Base-by-base conservation (phyloP, 2,329 filamentous ascomycete genomes). In the Aspergillus terreus region DNA sequence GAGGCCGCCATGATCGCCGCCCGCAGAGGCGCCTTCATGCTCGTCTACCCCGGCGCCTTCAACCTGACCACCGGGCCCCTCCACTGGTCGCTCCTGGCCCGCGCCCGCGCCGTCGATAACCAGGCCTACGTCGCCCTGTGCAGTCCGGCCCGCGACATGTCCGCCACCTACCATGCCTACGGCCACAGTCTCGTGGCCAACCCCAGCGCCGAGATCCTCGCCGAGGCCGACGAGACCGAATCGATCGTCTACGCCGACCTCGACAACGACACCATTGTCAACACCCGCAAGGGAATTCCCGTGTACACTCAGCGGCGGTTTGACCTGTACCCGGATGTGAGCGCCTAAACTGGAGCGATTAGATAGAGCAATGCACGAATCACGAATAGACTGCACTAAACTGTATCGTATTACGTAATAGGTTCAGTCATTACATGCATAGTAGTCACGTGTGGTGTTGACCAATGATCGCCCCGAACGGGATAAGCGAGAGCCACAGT, bases 31-130 rank as follows among this genome's bases (percentile, higher is more conserved):
- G 87, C 85, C 52, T 99, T 99, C 71, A 80, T 90, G 43, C 82
- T 97, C 49, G 70, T 97, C 15, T 97, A 96, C 71, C 94, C 94
- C 0, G 94, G 91, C n/a, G 94, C 94, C 1, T 99, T 99, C 79
- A 99, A 97, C 73, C 78, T 88, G 54, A 96, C 91, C 0, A 99
- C 94, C 0, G 94, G 94, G 0, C 86, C 88, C 5, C 73, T 97
- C 70, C 94, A 99, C 73, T 99, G 94, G 94, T 81, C 85, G 52
- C 75, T 99, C 59, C 82, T 88, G 63, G 92, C 86, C 1, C 82
- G 89, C 58, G 91, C 88, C 12, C 79, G 94, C 56, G 94, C 92
- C 4, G 81, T 95, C 62, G 92, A 99, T 67, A 97, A 97, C 68
- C 91, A 99, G 77, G 77, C 95, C 9, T 97, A 95, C 70, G 91